These are phyloP conservation scores for Jatropha multifida DNA, from an alignment of 441 rosid genomes.

Conservation along the genomic window DNA sequence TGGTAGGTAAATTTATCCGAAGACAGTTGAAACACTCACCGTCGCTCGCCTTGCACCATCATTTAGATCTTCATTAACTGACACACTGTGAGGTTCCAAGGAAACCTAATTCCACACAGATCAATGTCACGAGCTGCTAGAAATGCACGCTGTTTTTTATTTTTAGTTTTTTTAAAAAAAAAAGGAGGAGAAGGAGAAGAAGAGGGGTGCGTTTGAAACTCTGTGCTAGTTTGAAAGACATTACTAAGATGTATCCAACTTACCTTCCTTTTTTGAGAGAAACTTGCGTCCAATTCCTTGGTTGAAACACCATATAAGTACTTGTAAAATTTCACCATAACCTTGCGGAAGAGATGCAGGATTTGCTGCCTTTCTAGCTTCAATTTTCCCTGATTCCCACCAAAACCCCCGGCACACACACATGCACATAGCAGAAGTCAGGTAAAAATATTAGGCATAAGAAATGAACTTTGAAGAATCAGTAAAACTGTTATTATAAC, in stretches of 20 bases:
- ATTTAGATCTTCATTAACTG: conserved; percentile 7
- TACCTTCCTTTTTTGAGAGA: conserved; percentile 8
- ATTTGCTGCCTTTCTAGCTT: conserved; percentile 5
- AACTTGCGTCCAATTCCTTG: neutral
- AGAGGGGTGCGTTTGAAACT: no score
- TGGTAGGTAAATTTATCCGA: neutral
- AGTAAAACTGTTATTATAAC: no score
- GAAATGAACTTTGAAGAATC: no score
- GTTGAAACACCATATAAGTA: neutral
- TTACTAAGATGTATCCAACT: neutral
- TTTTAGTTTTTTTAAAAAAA: no score
- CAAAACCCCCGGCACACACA: no score
- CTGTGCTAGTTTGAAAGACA: neutral
- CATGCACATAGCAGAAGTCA: neutral
- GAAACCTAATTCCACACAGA: neutral
- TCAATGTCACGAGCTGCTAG: no score
- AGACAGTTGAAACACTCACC: neutral
- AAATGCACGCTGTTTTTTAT: no score
- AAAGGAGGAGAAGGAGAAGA: neutral
- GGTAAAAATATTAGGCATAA: neutral
- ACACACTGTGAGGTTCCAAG: conserved; percentile 3
- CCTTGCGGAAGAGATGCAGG: neutral
- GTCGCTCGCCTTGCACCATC: neutral
- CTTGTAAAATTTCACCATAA: conserved; percentile 8
- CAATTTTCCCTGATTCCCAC: neutral